phyloP scores from a whole-genome alignment of 1,284 basidiomycete species.

The Hymenochaete sp. region DNA sequence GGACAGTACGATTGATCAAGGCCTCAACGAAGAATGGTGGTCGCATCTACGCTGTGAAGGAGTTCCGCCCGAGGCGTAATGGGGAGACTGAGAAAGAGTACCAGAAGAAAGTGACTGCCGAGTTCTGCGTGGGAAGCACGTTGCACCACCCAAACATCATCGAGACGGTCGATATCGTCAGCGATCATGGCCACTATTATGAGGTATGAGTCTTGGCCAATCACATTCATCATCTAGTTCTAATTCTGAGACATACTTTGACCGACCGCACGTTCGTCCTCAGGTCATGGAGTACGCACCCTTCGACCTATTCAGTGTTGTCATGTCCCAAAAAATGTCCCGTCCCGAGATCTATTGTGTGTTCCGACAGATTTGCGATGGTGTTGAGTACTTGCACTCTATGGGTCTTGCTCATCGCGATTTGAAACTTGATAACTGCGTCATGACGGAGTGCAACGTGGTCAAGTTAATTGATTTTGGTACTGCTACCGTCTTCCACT shows the following conservation, averaged over 20 bases:
- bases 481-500: slow-evolving; percentile 98
- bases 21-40: slow-evolving; percentile 71
- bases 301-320: slow-evolving; percentile 96
- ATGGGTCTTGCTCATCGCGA: slow-evolving; percentile 98
- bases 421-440: slow-evolving; percentile 99
- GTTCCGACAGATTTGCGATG: slow-evolving; percentile 97
- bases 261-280: slow-evolving; percentile 18
- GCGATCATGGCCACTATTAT: slow-evolving; percentile 96
- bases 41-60: slow-evolving; percentile 91
- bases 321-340: slow-evolving; percentile 99
- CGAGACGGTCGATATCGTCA: slow-evolving; percentile 97
- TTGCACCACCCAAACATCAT: slow-evolving; percentile 96
- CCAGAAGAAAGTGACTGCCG: slow-evolving; percentile 97
- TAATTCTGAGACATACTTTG: background rate
- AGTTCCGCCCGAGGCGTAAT: slow-evolving; percentile 83
- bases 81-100: slow-evolving; percentile 95
- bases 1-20: slow-evolving; percentile 95
- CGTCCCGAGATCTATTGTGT: slow-evolving; percentile 98
- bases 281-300: slow-evolving; percentile 99
- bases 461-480: slow-evolving; percentile 99
- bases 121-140: slow-evolving; percentile 96
- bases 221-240: slow-evolving; percentile 1
- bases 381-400: slow-evolving; percentile 95
- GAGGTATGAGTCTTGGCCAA: slow-evolving; percentile 52
- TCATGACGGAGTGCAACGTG: slow-evolving; percentile 90